Evolutionary conservation across 1,284 basidiomycete genomes (phyloP), one percentile per base, ranked within the genome.

Genomic region (Athelia psychrophila): DNA sequence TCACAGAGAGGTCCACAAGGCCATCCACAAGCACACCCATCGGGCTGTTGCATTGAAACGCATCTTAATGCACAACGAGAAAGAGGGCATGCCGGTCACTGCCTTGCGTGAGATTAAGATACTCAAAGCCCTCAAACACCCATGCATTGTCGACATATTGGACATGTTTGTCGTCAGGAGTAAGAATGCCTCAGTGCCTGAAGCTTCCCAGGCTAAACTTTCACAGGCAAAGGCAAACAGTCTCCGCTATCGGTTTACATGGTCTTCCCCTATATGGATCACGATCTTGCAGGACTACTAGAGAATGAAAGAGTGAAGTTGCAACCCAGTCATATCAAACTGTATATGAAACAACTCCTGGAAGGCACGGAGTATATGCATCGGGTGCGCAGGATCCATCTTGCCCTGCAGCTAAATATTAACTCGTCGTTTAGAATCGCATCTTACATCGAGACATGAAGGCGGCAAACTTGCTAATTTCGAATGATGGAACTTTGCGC

Each of bases 211-310:
- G 38, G 50, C 35, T 16, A 20, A 44, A 32, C 22, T n/a, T 51
- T 15, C 32, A 45, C 49, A 86, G 83, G 84, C 64, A 83, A 73
- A 54, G 77, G 81, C 25, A 84, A 80, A 62, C 81, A 82, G 25
- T 64, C 69, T 36, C 81, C 87, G 44, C 79, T 94, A 36, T 98
- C 88, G 8, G 91, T 94, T 18, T 98, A 93, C 72, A 98, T 99
- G 95, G 95, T 98, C 30, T 98, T 98, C 65, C 96, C 96, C 0
- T 99, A 97, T 72, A 98, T 98, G 95, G 96, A 98, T 63, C 97
- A 99, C 65, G 96, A 99, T 71, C 82, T 99, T 22, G 95, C 95
- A 12, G 97, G 97, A 2, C 71, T 99, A 48, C 72, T 99, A 49
- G 91, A 95, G 68, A 97, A 97, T 65, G 88, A 91, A 50, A 81